Evolutionary conservation across 345 rosid genomes (phyloP).

Genomic region (Triadica sebifera): DNA sequence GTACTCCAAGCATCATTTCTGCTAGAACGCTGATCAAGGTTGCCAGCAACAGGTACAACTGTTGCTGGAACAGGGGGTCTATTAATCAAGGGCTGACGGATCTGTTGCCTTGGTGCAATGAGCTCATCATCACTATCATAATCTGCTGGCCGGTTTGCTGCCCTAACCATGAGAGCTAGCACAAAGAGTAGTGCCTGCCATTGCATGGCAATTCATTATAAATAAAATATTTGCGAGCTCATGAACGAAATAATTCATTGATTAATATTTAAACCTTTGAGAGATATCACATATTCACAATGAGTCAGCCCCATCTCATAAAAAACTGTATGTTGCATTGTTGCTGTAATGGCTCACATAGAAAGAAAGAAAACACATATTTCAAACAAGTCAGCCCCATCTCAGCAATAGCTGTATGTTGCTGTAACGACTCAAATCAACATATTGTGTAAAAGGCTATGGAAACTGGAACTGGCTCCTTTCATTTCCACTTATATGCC

Average conservation of each 20-base stretch:
- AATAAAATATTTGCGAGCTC: constrained; percentile 3
- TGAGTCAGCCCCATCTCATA: not conserved
- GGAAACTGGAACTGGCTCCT: not conserved
- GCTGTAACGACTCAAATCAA: too few species aligned
- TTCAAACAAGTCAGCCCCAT: not conserved
- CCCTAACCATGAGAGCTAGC: constrained; percentile 74
- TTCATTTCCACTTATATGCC: not conserved
- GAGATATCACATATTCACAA: not conserved
- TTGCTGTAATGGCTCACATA: not conserved
- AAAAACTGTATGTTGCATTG: not conserved
- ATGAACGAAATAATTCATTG: not conserved
- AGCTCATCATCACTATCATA: constrained; percentile 97
- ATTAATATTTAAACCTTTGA: not conserved
- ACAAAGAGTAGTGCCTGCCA: constrained; percentile 82
- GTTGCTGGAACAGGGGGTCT: constrained; percentile 65
- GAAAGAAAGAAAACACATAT: too few species aligned
- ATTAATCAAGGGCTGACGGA: constrained; percentile 78
- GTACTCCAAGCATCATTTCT: constrained; percentile 99
- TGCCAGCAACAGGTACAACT: constrained; percentile 76
- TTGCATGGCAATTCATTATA: constrained; percentile 9
- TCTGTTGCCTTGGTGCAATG: constrained; percentile 69
- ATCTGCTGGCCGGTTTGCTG: constrained; percentile 70
- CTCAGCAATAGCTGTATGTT: not conserved
- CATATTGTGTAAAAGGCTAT: too few species aligned
- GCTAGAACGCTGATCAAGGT: constrained; percentile 82